A percentile compares a stretch with the other conserved stretches of the same genome.
These are phyloP conservation scores for Albizia julibrissin DNA, from an alignment of 306 rosid genomes.

Conservation along the genomic window DNA sequence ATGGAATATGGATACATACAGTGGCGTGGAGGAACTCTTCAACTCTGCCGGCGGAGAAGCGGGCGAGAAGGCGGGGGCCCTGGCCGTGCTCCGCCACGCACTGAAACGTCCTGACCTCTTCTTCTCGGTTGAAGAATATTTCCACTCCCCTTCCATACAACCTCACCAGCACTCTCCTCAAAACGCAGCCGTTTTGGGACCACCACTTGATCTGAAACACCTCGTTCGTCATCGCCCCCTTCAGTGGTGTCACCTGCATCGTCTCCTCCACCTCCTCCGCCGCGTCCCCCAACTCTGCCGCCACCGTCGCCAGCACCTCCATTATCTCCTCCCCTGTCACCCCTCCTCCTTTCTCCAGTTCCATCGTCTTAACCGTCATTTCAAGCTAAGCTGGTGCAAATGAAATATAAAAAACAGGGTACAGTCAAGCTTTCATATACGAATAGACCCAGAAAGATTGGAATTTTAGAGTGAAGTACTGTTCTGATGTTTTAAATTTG, in stretches of 20 bases:
- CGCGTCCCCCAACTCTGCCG: slow-evolving; percentile 68
- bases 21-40: slow-evolving; percentile 87
- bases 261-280: slow-evolving; percentile 54
- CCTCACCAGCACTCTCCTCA: slow-evolving; percentile 63
- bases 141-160: slow-evolving; percentile 80
- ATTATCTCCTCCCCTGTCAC: slow-evolving; percentile 52
- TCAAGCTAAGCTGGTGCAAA: not conserved
- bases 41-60: slow-evolving; percentile 63
- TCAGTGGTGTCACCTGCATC: slow-evolving; percentile 53
- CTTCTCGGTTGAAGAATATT: slow-evolving; percentile 73
- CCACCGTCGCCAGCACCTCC: slow-evolving; percentile 61
- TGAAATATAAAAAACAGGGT: not conserved
- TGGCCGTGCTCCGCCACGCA: slow-evolving; percentile 69
- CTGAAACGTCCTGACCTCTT: slow-evolving; percentile 70
- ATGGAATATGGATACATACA: slow-evolving; percentile 37
- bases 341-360: slow-evolving; percentile 45
- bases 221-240: slow-evolving; percentile 85
- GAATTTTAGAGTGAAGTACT: not conserved
- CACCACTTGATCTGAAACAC: slow-evolving; percentile 72
- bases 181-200: slow-evolving; percentile 27
- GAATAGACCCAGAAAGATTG: not conserved
- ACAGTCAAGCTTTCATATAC: not conserved
- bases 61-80: slow-evolving; percentile 83
- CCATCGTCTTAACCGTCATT: slow-evolving; percentile 58
- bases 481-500: not conserved